phyloP scores from a whole-genome alignment of 2,329 filamentous ascomycete genomes.

The Arthrinium phaeospermum region DNA sequence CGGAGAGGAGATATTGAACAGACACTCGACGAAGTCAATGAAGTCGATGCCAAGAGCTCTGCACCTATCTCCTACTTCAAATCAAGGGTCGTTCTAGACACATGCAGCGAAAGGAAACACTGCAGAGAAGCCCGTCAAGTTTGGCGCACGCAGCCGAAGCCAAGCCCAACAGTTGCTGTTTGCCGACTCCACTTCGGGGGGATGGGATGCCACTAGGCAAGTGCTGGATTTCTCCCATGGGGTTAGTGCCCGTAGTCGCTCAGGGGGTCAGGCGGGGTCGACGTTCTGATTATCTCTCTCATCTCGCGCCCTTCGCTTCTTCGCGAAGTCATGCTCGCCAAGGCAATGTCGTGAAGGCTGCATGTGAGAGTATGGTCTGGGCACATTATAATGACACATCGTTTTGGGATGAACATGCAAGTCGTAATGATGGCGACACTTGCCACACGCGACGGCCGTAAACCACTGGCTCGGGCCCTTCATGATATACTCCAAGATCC shows the following conservation, averaged over 20 bases:
- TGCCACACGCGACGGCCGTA: neutral
- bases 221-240: neutral
- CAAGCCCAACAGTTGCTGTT: neutral
- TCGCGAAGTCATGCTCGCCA: neutral
- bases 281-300: neutral
- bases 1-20: neutral
- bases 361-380: neutral
- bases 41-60: neutral
- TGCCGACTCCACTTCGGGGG: neutral
- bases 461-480: neutral
- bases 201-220: no score
- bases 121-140: neutral
- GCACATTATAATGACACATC: neutral
- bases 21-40: neutral
- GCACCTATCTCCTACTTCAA: neutral
- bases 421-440: neutral
- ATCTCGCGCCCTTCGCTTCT: neutral
- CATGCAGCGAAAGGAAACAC: neutral
- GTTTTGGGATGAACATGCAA: neutral
- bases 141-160: neutral
- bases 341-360: neutral
- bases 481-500: neutral
- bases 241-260: conserved; percentile 2
- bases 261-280: conserved; percentile 8
- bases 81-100: neutral